A percentile compares a stretch with the other conserved stretches of the same genome.
These are phyloP conservation scores for Ustilago xerochloae DNA, from an alignment of 1,284 basidiomycete species.

Conservation along the genomic window DNA sequence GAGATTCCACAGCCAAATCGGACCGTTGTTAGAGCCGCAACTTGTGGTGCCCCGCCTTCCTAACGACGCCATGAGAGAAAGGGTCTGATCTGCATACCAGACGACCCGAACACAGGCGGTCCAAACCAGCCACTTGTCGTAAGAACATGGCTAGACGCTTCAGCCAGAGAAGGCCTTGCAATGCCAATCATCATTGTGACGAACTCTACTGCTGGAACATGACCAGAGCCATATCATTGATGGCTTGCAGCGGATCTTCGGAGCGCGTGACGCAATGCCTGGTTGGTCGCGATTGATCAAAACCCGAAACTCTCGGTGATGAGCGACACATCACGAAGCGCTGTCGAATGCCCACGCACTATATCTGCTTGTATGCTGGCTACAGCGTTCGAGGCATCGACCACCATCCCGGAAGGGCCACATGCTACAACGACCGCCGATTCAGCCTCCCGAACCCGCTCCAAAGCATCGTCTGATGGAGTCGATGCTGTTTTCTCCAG, in stretches of 20 bases:
- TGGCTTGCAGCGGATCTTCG: neutral
- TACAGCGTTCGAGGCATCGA: conserved; percentile 38
- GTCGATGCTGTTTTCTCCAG: conserved; percentile 12
- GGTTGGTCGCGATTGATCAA: neutral
- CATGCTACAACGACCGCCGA: conserved; percentile 42
- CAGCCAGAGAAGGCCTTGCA: too few relatives aligned
- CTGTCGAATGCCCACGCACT: conserved; percentile 16
- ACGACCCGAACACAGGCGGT: neutral
- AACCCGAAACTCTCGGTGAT: conserved; percentile 46
- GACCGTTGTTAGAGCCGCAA: neutral
- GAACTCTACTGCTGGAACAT: too few relatives aligned
- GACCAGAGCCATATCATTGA: neutral
- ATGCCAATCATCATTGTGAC: too few relatives aligned
- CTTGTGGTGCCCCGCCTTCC: neutral
- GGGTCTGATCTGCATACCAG: neutral
- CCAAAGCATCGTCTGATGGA: neutral
- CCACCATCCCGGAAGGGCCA: conserved; percentile 39
- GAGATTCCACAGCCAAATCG: too few relatives aligned
- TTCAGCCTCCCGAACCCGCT: neutral
- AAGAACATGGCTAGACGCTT: too few relatives aligned
- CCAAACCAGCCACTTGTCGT: neutral
- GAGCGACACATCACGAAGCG: conserved; percentile 21
- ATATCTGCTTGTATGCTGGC: conserved; percentile 34
- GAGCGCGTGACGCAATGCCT: neutral
- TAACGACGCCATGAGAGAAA: neutral